These are phyloP conservation scores for Ilex asprella DNA, from an alignment of 257 asterid genomes.

Conservation along the genomic window DNA sequence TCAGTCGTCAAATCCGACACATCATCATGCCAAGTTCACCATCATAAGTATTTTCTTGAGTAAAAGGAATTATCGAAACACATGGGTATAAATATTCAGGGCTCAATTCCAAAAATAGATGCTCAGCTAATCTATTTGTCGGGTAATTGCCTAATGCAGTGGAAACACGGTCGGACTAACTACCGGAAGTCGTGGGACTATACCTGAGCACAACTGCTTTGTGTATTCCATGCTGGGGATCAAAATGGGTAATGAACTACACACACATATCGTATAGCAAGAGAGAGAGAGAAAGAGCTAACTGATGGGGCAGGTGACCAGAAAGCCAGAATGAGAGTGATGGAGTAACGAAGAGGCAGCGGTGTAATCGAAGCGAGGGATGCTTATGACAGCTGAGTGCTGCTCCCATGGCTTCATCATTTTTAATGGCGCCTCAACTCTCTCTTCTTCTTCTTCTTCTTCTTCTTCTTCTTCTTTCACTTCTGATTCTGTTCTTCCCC, in stretches of 20 bases:
- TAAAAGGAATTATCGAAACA: too few species aligned
- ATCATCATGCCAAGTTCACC: too few species aligned
- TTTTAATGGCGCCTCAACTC: slow-evolving; percentile 12
- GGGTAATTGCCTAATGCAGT: too few species aligned
- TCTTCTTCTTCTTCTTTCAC: background rate
- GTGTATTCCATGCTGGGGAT: too few species aligned
- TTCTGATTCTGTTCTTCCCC: background rate
- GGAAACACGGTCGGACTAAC: too few species aligned
- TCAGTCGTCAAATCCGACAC: too few species aligned
- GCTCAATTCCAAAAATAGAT: too few species aligned
- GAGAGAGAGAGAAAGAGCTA: slow-evolving; percentile 1
- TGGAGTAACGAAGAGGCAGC: slow-evolving; percentile 33
- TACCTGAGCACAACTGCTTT: too few species aligned
- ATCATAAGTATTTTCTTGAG: too few species aligned
- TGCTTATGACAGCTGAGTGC: slow-evolving; percentile 41
- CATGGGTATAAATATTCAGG: too few species aligned
- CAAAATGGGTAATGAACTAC: background rate
- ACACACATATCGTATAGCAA: background rate
- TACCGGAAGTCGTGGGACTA: too few species aligned
- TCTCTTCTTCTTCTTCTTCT: background rate
- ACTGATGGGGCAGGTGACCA: slow-evolving; percentile 45
- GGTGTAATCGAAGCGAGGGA: slow-evolving; percentile 40
- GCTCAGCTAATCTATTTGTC: too few species aligned
- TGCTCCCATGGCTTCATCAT: slow-evolving; percentile 55
- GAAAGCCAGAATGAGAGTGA: slow-evolving; percentile 40